A percentile compares a stretch with the other conserved stretches of the same genome.
Conservation (phyloP, 2,329 filamentous ascomycete genomes). For the Alternaria brassicicola region DNA sequence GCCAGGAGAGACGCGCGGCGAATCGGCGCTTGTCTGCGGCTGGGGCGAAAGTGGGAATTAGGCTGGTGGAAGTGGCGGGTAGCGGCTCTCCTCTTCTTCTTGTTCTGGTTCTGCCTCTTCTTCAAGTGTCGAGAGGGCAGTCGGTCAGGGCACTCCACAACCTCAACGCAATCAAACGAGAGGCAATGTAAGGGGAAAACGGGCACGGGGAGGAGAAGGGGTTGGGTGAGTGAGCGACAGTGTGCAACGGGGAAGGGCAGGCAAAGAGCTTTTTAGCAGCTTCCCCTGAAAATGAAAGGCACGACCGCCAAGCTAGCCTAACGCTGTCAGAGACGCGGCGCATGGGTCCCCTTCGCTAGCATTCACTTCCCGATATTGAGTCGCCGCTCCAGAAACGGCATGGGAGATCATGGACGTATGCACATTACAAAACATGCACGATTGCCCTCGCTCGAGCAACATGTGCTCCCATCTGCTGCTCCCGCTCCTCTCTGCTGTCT, state of each 20-base stretch:
- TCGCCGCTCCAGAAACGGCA: slow-evolving; percentile 30
- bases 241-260: slow-evolving; percentile 39
- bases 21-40: slow-evolving; percentile 31
- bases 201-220: slow-evolving; percentile 26
- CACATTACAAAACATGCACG: slow-evolving; percentile 9
- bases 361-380: slow-evolving; percentile 26
- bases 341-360: slow-evolving; percentile 35
- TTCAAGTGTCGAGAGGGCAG: slow-evolving; percentile 21
- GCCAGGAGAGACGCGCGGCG: slow-evolving; percentile 44
- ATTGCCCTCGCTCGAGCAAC: slow-evolving; percentile 1
- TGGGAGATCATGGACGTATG: not conserved
- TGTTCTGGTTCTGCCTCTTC: too few species aligned
- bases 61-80: slow-evolving; percentile 8
- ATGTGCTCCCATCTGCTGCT: not conserved
- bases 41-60: slow-evolving; percentile 14
- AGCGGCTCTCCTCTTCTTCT: slow-evolving; percentile 32
- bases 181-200: slow-evolving; percentile 34
- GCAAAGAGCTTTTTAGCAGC: slow-evolving; percentile 39
- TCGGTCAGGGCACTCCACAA: slow-evolving; percentile 18
- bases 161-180: slow-evolving; percentile 38
- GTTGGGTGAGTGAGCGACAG: slow-evolving; percentile 35
- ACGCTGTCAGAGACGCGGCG: slow-evolving; percentile 26
- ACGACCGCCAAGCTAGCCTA: slow-evolving; percentile 34
- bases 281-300: slow-evolving; percentile 41
- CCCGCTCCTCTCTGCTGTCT: not conserved